phyloP scores from a whole-genome alignment of 768 basidiomycete genomes.

The Tricholoma flavovirens region DNA sequence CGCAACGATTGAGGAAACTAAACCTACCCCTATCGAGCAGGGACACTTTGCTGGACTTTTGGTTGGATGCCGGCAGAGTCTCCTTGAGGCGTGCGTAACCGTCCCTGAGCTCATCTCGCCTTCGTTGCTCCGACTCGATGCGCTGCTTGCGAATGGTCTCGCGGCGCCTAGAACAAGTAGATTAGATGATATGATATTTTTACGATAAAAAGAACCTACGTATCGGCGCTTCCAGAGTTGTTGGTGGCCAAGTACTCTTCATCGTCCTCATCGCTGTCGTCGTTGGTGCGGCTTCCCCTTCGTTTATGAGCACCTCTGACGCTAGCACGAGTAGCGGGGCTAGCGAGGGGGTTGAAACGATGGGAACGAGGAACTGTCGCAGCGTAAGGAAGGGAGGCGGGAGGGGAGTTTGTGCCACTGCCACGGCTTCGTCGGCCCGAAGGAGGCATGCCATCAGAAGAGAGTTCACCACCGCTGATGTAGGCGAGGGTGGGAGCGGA shows the following conservation, averaged over 20 bases:
- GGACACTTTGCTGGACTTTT: constrained; percentile 90
- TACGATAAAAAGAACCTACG: constrained; percentile 27
- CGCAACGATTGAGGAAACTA: background rate
- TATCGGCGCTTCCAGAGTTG: constrained; percentile 46
- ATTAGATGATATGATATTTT: background rate
- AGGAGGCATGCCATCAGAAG: constrained; percentile 57
- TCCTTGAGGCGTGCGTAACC: constrained; percentile 90
- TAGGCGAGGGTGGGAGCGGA: constrained; percentile 67
- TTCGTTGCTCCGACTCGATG: constrained; percentile 90
- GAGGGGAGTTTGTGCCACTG: constrained; percentile 52
- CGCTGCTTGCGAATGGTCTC: constrained; percentile 89
- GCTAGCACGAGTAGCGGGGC: constrained; percentile 51
- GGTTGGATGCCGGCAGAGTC: constrained; percentile 82
- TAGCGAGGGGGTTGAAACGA: constrained; percentile 72
- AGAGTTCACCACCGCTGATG: constrained; percentile 66
- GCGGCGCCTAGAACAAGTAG: constrained; percentile 48
- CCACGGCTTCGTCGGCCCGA: constrained; percentile 67
- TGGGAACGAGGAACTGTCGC: constrained; percentile 68
- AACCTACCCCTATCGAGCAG: constrained; percentile 75
- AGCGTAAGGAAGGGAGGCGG: constrained; percentile 40
- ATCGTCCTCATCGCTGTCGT: constrained; percentile 71
- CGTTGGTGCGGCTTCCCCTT: constrained; percentile 46
- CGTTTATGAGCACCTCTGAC: constrained; percentile 39
- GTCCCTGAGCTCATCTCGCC: constrained; percentile 89
- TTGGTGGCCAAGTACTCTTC: constrained; percentile 57